Conservation (phyloP, 2,329 filamentous ascomycete genomes). For the Fusarium mundagurra region DNA sequence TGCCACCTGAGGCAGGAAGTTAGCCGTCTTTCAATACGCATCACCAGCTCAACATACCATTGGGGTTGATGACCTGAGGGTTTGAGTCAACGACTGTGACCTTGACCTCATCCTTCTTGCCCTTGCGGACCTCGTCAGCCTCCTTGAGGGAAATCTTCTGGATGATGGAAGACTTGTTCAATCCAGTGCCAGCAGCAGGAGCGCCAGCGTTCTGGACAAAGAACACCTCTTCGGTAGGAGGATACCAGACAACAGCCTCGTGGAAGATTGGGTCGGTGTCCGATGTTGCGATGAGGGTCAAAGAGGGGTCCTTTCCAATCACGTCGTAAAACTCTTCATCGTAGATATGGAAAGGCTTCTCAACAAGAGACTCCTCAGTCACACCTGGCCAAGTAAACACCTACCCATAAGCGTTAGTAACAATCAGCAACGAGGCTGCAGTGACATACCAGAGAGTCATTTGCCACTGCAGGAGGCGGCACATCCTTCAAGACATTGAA, state of each 20-base stretch:
- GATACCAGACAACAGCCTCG: constrained; percentile 64
- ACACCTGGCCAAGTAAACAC: constrained; percentile 27
- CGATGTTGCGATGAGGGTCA: constrained; percentile 60
- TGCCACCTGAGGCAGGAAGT: constrained; percentile 51
- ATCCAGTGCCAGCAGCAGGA: constrained; percentile 56
- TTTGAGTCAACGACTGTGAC: constrained; percentile 54
- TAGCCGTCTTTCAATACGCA: neutral
- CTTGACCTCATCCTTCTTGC: constrained; percentile 48
- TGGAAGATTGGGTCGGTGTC: constrained; percentile 60
- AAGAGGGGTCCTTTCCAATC: constrained; percentile 58
- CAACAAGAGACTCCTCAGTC: constrained; percentile 23
- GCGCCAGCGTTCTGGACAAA: constrained; percentile 63
- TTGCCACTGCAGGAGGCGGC: constrained; percentile 27
- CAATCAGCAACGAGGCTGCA: fast-evolving
- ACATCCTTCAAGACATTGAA: constrained; percentile 37
- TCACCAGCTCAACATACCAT: constrained; percentile 45
- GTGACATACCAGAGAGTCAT: constrained; percentile 25
- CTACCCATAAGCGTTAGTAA: neutral
- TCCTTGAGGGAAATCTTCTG: constrained; percentile 60
- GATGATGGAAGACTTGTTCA: constrained; percentile 61
- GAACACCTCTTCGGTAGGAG: constrained; percentile 60
- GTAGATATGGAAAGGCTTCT: constrained; percentile 48
- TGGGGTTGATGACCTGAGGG: constrained; percentile 61
- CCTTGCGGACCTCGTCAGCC: constrained; percentile 46
- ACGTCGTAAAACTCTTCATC: constrained; percentile 60